Evolutionary conservation across 2,329 filamentous ascomycete genomes (phyloP), one percentile per base, ranked within the genome.

Genomic region (Xylariaceae sp.): DNA sequence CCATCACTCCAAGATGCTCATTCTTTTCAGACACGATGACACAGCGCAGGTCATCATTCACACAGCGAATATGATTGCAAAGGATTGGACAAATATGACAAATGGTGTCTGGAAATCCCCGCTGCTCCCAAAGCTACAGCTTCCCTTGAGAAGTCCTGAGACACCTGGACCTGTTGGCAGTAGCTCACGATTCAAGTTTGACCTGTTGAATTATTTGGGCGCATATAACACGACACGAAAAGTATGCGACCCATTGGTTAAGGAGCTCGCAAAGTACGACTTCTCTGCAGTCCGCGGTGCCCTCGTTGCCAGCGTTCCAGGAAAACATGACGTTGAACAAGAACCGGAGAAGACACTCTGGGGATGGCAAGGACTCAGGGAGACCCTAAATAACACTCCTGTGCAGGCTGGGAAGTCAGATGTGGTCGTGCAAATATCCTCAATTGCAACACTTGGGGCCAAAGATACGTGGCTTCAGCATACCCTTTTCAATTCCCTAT

Each of bases 51-150:
- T 96, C 4, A 75, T 95, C 58, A 92, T 96, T 35, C 90, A 95
- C 67, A 96, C 92, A 0, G 90, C 92, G 15, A 96, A 96, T 67
- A 91, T 96, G 88, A 93, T 96, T n/a, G 70, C 80, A 3, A 85
- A 87, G 57, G 92, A 96, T 72, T 96, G 92, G 92, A 82, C 79
- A 1, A 94, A 94, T 66, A 89, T 96, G 88, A 89, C 87, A 0
- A 91, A 96, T 71, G 90, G 85, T 1, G 82, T 89, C 4, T 96
- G 92, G 92, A 79, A 76, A 53, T 93, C 90, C 0, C 90, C 90
- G 0, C 70, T 83, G 1, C 82, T 96, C 0, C 86, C 88, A 0
- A 73, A 82, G 1, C 53, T 76, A 2, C 62, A 48, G 56, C n/a
- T 34, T 13, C 39, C 59, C 34, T 15, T 57, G 13, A 13, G 53